Percentiles rank a stretch among this genome's conserved stretches.
phyloP scores from a whole-genome alignment of 1,139 yeast genomes.

The Zhuliangozyma parablackwelliae region DNA sequence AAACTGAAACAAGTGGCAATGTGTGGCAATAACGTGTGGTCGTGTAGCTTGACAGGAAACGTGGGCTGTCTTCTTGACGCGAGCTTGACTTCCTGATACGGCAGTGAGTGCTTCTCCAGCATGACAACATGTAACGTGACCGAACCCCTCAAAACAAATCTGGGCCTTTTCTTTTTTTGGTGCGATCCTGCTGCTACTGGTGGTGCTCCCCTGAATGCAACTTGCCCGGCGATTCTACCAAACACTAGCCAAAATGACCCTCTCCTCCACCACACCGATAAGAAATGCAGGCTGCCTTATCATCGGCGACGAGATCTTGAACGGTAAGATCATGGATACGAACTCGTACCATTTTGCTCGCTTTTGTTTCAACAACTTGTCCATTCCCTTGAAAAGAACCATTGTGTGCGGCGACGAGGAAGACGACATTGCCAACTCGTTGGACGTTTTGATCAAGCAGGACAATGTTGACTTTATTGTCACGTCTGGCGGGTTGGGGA shows the following conservation, averaged over 20 bases:
- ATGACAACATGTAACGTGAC: too few relatives aligned
- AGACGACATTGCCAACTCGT: slow-evolving; percentile 54
- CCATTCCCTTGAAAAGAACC: slow-evolving; percentile 58
- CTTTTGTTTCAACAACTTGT: slow-evolving; percentile 50
- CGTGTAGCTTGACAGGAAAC: too few relatives aligned
- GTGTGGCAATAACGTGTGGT: too few relatives aligned
- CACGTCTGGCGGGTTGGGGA: slow-evolving; percentile 85
- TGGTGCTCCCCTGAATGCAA: too few relatives aligned
- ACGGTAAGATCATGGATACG: slow-evolving; percentile 81
- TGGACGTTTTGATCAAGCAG: slow-evolving; percentile 38
- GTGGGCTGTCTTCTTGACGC: too few relatives aligned
- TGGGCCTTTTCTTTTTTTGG: too few relatives aligned
- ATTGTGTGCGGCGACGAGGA: slow-evolving; percentile 76
- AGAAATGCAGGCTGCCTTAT: slow-evolving; percentile 46
- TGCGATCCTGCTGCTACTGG: too few relatives aligned
- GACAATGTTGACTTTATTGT: slow-evolving; percentile 62
- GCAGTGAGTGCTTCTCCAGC: too few relatives aligned
- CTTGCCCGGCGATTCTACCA: neutral
- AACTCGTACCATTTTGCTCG: slow-evolving; percentile 71
- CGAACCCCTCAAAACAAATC: too few relatives aligned
- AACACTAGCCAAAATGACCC: slow-evolving; percentile 7
- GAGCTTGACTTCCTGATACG: too few relatives aligned
- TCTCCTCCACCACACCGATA: slow-evolving; percentile 3
- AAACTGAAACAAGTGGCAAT: too few relatives aligned
- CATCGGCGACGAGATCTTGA: slow-evolving; percentile 84